Conservation (phyloP, 225 moss, liverwort and hornwort genomes). For the Anthoceros angustus region DNA sequence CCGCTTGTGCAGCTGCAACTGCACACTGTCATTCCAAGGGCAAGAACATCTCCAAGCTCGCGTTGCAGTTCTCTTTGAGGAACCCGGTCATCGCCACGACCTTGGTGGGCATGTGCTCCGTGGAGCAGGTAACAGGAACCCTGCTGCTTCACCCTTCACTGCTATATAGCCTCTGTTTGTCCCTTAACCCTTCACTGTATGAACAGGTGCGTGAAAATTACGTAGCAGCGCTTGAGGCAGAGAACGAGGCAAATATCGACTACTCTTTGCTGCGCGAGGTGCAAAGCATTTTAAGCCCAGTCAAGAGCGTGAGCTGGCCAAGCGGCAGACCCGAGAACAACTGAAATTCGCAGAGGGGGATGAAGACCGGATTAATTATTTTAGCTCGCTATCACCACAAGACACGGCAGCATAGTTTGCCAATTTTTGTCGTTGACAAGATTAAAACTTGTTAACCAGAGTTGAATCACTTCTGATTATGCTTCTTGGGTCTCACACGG, state of each 20-base stretch:
- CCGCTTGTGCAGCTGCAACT: conserved; percentile 46
- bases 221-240: conserved; percentile 39
- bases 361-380: too few species aligned
- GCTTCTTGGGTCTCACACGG: neutral
- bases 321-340: conserved; percentile 72
- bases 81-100: conserved; percentile 50
- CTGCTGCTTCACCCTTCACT: too few species aligned
- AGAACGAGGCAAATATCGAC: conserved; percentile 27
- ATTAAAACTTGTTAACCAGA: too few species aligned
- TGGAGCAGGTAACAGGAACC: conserved; percentile 60
- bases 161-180: too few species aligned
- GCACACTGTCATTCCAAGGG: conserved; percentile 60
- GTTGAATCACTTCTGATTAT: neutral
- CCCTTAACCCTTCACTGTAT: neutral
- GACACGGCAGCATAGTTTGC: too few species aligned
- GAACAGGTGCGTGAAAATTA: conserved; percentile 63
- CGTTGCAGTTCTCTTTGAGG: conserved; percentile 59
- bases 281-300: conserved; percentile 50
- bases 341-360: too few species aligned
- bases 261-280: conserved; percentile 52
- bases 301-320: conserved; percentile 66
- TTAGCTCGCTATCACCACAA: too few species aligned
- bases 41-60: conserved; percentile 64
- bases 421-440: too few species aligned
- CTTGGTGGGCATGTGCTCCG: conserved; percentile 72